Percentiles rank a stretch among this genome's conserved stretches.
Conservation (phyloP, 2,329 filamentous ascomycete species). For the Calonectria pseudoreteaudii region DNA sequence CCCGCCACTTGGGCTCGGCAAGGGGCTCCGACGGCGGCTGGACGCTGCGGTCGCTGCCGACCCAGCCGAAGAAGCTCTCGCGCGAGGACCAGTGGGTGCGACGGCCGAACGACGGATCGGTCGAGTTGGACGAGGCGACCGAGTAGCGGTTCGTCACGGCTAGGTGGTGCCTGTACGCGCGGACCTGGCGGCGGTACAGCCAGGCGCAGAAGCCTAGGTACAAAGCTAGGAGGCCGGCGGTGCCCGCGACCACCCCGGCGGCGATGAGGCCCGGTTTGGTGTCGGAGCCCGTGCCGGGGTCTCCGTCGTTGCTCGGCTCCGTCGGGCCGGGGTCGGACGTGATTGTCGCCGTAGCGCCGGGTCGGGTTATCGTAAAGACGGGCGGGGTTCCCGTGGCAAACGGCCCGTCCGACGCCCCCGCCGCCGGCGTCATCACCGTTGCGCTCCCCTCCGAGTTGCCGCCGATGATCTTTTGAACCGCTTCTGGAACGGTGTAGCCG, state of each 20-base stretch:
- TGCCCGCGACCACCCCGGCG: conserved; percentile 70
- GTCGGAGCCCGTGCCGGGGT: conserved; percentile 12
- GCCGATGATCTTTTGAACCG: conserved; percentile 62
- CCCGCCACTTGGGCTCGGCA: conserved; percentile 46
- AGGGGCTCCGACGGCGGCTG: conserved; percentile 29
- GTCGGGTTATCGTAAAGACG: conserved; percentile 74
- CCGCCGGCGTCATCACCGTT: conserved; percentile 61
- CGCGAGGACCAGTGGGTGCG: conserved; percentile 31
- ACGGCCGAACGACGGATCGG: conserved; percentile 37
- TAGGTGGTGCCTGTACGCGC: conserved; percentile 77
- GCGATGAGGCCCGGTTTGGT: conserved; percentile 57
- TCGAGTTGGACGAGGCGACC: conserved; percentile 52
- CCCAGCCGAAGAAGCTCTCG: conserved; percentile 47
- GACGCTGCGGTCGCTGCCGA: conserved; percentile 42
- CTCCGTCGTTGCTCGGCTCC: conserved; percentile 43
- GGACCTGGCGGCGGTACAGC: conserved; percentile 78
- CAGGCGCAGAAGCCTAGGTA: conserved; percentile 80
- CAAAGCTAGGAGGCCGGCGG: conserved; percentile 69
- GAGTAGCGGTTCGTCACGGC: conserved; percentile 71
- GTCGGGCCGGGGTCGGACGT: conserved; percentile 33
- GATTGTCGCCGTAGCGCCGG: conserved; percentile 61
- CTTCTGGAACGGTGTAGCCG: conserved; percentile 65
- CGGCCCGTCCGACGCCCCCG: conserved; percentile 73
- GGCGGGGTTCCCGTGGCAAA: conserved; percentile 77
- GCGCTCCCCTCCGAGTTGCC: conserved; percentile 65